Evolutionary conservation across 176 grass and related monocot species (phyloP).

Genomic region (Paspalum notatum): DNA sequence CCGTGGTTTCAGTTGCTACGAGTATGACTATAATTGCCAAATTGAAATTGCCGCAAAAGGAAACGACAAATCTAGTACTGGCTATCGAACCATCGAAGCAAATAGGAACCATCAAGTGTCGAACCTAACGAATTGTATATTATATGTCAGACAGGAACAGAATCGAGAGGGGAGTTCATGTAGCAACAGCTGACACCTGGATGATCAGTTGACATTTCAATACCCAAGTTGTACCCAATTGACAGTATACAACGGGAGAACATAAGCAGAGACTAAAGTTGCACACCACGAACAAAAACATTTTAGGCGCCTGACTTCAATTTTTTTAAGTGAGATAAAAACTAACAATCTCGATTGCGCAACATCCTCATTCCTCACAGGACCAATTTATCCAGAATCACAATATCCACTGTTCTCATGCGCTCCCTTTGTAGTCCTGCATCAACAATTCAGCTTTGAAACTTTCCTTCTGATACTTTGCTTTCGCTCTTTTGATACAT

Average conservation of each 20-base stretch:
- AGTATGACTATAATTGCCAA: not conserved
- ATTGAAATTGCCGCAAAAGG: not conserved
- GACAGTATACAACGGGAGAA: not conserved
- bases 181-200: not conserved
- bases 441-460: too few species aligned
- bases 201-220: not conserved
- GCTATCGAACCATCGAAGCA: not conserved
- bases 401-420: slow-evolving; percentile 72
- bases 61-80: not conserved
- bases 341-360: not conserved
- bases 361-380: slow-evolving; percentile 12
- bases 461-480: too few species aligned
- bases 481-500: too few species aligned
- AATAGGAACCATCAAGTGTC: not conserved
- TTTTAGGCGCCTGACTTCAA: too few species aligned
- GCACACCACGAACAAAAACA: not conserved
- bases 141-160: not conserved
- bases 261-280: not conserved
- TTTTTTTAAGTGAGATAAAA: not conserved
- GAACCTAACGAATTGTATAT: not conserved
- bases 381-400: slow-evolving; percentile 65
- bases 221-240: not conserved
- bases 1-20: not conserved
- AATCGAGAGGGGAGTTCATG: not conserved
- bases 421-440: too few species aligned